phyloP scores from a whole-genome alignment of 768 basidiomycete genomes.

The Pleurotus tuoliensis region DNA sequence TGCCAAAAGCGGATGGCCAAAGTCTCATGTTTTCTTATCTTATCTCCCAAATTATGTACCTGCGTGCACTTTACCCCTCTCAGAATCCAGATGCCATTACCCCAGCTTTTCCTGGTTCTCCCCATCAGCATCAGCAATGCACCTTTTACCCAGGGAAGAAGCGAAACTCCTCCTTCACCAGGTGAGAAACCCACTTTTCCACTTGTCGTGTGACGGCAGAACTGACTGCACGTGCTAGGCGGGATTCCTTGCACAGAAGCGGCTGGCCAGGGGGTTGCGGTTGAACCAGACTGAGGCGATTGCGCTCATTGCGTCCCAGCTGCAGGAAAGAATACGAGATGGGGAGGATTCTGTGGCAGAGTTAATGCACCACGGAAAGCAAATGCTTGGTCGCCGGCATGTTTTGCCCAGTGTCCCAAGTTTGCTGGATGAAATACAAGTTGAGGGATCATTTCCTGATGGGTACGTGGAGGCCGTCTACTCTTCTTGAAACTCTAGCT shows the following conservation, averaged over 20 bases:
- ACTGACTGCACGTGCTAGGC: conserved; percentile 38
- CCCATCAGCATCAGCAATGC: conserved; percentile 38
- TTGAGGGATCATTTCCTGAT: conserved; percentile 89
- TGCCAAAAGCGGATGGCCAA: too few species aligned
- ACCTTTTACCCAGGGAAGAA: conserved; percentile 69
- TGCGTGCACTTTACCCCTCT: not conserved
- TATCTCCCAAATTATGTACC: not conserved
- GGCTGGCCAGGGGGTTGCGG: conserved; percentile 87
- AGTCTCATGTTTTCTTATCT: not conserved
- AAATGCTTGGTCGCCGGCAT: conserved; percentile 81
- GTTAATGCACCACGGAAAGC: conserved; percentile 92
- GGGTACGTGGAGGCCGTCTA: conserved; percentile 45
- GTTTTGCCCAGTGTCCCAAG: conserved; percentile 79
- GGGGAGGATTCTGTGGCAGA: conserved; percentile 80
- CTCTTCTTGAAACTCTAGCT: too few species aligned
- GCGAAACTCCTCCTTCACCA: conserved; percentile 76
- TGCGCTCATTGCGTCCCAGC: conserved; percentile 86
- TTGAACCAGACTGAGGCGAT: conserved; percentile 87
- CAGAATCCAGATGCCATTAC: not conserved
- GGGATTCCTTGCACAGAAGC: conserved; percentile 89
- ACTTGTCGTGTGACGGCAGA: not conserved
- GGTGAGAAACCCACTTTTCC: conserved; percentile 22
- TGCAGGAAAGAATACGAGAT: conserved; percentile 94
- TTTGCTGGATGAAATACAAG: conserved; percentile 83
- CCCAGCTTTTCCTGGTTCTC: not conserved